A percentile compares a stretch with the other conserved stretches of the same genome.
Evolutionary conservation across 2,329 filamentous ascomycete species (phyloP).

Genomic region (Penicillium sp.): DNA sequence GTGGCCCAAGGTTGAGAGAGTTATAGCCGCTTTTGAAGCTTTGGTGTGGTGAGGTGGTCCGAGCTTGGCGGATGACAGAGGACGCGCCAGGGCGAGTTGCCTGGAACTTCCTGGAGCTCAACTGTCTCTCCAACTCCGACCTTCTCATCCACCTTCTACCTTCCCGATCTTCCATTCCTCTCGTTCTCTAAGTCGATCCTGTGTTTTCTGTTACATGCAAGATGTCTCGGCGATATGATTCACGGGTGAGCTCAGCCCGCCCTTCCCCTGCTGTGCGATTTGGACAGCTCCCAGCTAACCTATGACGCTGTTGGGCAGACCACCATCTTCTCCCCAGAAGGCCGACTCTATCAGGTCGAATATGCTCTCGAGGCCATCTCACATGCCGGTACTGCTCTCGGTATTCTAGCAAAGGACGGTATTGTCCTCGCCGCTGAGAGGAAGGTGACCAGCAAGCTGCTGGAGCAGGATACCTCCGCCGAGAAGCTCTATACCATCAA

Average conservation of each 20-base stretch:
- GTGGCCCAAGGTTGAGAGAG: constrained; percentile 19
- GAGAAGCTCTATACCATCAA: constrained; percentile 99
- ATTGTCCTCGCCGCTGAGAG: constrained; percentile 97
- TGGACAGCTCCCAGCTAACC: constrained; percentile 44
- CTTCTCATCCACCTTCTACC: constrained; percentile 31
- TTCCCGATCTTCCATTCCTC: constrained; percentile 24
- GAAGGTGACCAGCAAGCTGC: constrained; percentile 98
- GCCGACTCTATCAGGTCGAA: constrained; percentile 98
- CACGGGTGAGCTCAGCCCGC: constrained; percentile 69
- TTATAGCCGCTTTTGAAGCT: constrained; percentile 29
- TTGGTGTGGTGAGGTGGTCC: constrained; percentile 43
- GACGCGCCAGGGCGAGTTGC: constrained; percentile 50
- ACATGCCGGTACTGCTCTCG: constrained; percentile 94
- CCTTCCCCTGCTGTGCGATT: constrained; percentile 24
- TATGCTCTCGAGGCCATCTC: constrained; percentile 99
- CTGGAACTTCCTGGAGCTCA: constrained; percentile 43
- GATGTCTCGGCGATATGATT: constrained; percentile 98
- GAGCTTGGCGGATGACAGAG: constrained; percentile 47
- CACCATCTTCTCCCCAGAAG: constrained; percentile 99
- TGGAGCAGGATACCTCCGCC: constrained; percentile 98
- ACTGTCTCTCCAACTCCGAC: constrained; percentile 30
- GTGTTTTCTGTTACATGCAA: constrained; percentile 40
- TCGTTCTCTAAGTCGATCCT: constrained; percentile 20
- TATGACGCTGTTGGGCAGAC: constrained; percentile 66
- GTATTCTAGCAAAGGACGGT: constrained; percentile 96